A percentile compares a stretch with the other conserved stretches of the same genome.
Conservation (phyloP, 2,329 filamentous ascomycete species). For the Lachnellula cervina region DNA sequence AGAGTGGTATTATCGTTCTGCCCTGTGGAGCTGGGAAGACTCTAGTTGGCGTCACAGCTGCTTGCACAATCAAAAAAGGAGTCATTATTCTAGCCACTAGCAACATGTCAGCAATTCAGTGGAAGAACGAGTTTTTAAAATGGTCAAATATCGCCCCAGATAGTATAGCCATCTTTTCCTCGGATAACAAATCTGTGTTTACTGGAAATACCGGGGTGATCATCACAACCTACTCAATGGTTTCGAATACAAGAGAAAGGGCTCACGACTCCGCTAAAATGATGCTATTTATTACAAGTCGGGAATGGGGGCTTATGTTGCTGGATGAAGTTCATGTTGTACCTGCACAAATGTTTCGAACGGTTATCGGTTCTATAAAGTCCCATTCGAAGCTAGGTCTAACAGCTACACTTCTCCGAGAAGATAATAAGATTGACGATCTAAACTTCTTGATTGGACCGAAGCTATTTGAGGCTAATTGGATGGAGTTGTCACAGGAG, state of each 20-base stretch:
- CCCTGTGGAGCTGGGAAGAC: conserved; percentile 97
- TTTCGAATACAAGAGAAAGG: conserved; percentile 79
- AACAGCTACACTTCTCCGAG: conserved; percentile 87
- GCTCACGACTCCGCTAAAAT: conserved; percentile 94
- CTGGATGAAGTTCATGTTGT: conserved; percentile 98
- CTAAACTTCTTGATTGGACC: conserved; percentile 96
- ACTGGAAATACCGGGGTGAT: conserved; percentile 90
- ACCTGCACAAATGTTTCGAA: conserved; percentile 91
- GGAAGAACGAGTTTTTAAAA: conserved; percentile 93
- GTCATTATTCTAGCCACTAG: conserved; percentile 93
- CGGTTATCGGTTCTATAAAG: conserved; percentile 88
- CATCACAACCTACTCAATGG: conserved; percentile 97
- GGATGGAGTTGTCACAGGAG: conserved; percentile 97
- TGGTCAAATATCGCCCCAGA: conserved; percentile 98
- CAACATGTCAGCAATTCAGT: conserved; percentile 96
- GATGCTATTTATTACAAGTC: conserved; percentile 85
- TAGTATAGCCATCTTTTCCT: conserved; percentile 92
- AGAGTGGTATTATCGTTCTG: conserved; percentile 94
- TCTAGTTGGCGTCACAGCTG: conserved; percentile 91
- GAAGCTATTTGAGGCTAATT: conserved; percentile 97
- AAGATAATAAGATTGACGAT: conserved; percentile 98
- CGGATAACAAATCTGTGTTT: conserved; percentile 83
- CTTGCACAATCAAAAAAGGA: conserved; percentile 96
- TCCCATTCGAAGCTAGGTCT: conserved; percentile 92
- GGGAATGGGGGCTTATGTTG: conserved; percentile 97